A percentile compares a stretch with the other conserved stretches of the same genome.
Evolutionary conservation across 202 grass and related monocot species (phyloP).

Genomic region (Schoenoplectus triqueter): DNA sequence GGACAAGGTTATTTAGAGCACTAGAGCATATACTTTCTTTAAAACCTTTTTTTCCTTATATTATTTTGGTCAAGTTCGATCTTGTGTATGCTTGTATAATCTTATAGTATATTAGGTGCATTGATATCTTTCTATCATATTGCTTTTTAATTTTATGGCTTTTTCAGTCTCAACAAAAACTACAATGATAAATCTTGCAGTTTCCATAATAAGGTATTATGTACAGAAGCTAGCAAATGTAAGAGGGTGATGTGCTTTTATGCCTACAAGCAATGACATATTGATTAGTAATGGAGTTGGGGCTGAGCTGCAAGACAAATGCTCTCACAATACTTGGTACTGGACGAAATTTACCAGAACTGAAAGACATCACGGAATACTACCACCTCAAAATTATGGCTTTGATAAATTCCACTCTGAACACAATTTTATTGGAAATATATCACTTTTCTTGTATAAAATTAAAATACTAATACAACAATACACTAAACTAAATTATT

Average conservation of each 20-base stretch:
- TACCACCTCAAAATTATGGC: too few species aligned
- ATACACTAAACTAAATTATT: too few species aligned
- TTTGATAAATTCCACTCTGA: too few species aligned
- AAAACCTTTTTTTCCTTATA: slow-evolving; percentile 1
- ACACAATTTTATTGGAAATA: too few species aligned
- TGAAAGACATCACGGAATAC: too few species aligned
- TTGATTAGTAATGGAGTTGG: not conserved
- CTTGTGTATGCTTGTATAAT: slow-evolving; percentile 45
- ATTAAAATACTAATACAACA: too few species aligned
- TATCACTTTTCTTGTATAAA: too few species aligned
- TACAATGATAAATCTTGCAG: not conserved
- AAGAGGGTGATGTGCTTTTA: not conserved
- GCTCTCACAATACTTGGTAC: too few species aligned
- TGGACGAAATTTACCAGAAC: too few species aligned
- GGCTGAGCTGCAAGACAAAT: not conserved
- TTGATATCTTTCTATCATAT: not conserved
- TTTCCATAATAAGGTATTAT: not conserved
- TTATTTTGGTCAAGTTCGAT: slow-evolving; percentile 40
- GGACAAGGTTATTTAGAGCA: slow-evolving; percentile 10
- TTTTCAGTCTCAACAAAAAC: not conserved
- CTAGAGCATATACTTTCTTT: slow-evolving; percentile 24
- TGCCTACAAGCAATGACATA: not conserved
- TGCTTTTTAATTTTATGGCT: not conserved
- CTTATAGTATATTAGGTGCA: slow-evolving; percentile 22
- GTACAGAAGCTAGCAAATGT: not conserved